Percentiles rank a stretch among this genome's conserved stretches.
phyloP scores from a whole-genome alignment of 345 rosid genomes.

The Ceriops tagal region DNA sequence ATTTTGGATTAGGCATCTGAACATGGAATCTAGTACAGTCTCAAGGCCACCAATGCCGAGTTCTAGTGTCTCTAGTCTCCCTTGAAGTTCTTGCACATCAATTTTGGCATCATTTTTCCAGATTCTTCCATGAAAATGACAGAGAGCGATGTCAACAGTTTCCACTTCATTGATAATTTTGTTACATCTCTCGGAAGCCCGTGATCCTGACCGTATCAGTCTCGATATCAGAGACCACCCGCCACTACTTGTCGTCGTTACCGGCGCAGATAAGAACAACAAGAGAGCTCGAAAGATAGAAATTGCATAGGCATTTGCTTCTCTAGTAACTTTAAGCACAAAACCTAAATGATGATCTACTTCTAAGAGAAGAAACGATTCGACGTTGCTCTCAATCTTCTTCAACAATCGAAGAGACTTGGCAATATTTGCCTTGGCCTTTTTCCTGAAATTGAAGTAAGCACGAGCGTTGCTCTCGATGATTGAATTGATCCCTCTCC shows the following conservation, averaged over 20 bases:
- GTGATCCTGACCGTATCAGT: slow-evolving; percentile 23
- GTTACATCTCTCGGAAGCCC: slow-evolving; percentile 23
- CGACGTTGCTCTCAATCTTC: slow-evolving; percentile 29
- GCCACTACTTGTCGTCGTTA: slow-evolving; percentile 16
- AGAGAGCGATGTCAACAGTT: slow-evolving; percentile 31
- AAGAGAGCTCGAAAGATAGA: slow-evolving; percentile 43
- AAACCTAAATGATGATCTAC: slow-evolving; percentile 22
- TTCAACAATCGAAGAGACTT: slow-evolving; percentile 42
- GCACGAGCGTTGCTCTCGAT: slow-evolving; percentile 33
- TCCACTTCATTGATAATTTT: slow-evolving; percentile 42
- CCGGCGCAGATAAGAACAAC: slow-evolving; percentile 36
- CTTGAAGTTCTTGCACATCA: slow-evolving; percentile 29
- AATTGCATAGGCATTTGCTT: slow-evolving; percentile 33
- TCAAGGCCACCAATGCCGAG: slow-evolving; percentile 31
- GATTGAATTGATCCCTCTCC: slow-evolving; percentile 38
- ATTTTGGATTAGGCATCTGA: slow-evolving; percentile 36
- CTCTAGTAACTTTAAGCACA: slow-evolving; percentile 30
- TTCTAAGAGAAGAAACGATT: neutral
- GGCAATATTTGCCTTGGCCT: slow-evolving; percentile 40
- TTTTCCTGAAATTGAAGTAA: slow-evolving; percentile 57
- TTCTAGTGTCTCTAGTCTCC: slow-evolving; percentile 36
- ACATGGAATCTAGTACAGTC: slow-evolving; percentile 32
- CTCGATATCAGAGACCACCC: slow-evolving; percentile 46
- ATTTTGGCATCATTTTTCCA: slow-evolving; percentile 15
- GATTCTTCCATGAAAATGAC: slow-evolving; percentile 14